Base-by-base conservation (phyloP, 345 rosid genomes). In the Chamaenerion angustifolium region DNA sequence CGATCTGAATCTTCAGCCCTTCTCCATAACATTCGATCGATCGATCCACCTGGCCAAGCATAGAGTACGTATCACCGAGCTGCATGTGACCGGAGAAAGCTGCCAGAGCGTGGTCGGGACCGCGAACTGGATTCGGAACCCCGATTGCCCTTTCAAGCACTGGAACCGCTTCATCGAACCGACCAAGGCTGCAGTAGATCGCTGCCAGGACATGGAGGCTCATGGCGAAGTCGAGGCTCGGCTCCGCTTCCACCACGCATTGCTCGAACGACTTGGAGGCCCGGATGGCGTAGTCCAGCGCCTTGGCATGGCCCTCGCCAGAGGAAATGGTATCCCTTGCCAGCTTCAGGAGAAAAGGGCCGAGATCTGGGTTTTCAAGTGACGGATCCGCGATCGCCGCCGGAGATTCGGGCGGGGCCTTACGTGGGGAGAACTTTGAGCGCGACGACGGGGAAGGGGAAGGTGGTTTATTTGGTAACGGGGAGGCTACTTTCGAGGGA, bases 351-450 rank as follows among this genome's bases (percentile, higher is more conserved):
- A 93, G 94, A 69, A 93, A 93, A 0, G 99, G 99, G 0, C 99
- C 99, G 65, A 93, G 99, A 81, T 93, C 99, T 52, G 99, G 99
- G 59, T 88, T 93, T 70, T 93, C 99, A 21, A 93, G 94, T 1
- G 99, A 82, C 1, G 90, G 72, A 31, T 86, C 94, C 16, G 74
- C 51, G 64, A 42, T 64, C 0, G 88, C 8, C 1, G 10, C 8
- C 37, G 37, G 37, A 31, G 88, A 77, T 3, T 82, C 94, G 4
- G 82, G 80, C 9, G 85, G 82, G 19, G 88, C 79, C 59, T 93
- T 93, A 50, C 80, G 78, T 14, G 93, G 95, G 14, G 97, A 88
- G 47, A 84, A 80, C 68, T 81, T 88, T 57, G 88, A 87, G 40
- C 92, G 68, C 59, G 96, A 82, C 59, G 96, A 82, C 6, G 88